These are phyloP conservation scores for Aspergillus wentii DNA, from an alignment of 495 filamentous ascomycete species.

Conservation along the genomic window DNA sequence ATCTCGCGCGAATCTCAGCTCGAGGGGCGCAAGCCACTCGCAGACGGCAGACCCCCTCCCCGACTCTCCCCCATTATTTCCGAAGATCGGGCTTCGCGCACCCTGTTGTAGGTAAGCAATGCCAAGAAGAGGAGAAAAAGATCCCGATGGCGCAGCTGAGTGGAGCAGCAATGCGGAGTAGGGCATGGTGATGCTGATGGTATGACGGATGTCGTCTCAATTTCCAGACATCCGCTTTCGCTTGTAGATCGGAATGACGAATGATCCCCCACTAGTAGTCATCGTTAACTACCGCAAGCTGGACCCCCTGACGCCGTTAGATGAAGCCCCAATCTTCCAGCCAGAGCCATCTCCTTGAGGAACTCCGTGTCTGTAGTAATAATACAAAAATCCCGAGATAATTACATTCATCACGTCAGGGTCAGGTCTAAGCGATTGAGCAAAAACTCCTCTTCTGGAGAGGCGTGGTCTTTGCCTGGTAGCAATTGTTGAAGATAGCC, in stretches of 20 bases:
- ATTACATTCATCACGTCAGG: conserved; percentile 26
- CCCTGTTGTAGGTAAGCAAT: conserved; percentile 7
- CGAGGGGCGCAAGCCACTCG: conserved; percentile 9
- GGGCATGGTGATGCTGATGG: neutral
- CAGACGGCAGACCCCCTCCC: too few species aligned
- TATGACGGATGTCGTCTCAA: conserved; percentile 4
- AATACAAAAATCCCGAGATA: too few species aligned
- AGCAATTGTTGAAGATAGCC: conserved; percentile 26
- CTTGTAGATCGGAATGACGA: conserved; percentile 6
- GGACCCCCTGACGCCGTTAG: too few species aligned
- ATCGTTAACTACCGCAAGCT: too few species aligned
- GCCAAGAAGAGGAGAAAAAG: conserved; percentile 18
- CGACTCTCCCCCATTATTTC: too few species aligned
- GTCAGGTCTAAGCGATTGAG: conserved; percentile 25
- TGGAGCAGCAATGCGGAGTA: conserved; percentile 17
- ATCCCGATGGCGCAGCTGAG: conserved; percentile 3
- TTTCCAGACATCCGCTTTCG: neutral
- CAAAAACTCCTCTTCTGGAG: conserved; percentile 18
- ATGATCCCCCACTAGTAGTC: too few species aligned
- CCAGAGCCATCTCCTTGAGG: too few species aligned
- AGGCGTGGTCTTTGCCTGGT: conserved; percentile 13
- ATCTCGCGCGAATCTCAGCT: conserved; percentile 10
- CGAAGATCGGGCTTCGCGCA: too few species aligned
- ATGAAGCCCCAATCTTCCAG: too few species aligned
- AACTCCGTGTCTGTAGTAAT: too few species aligned